Percentiles rank a stretch among this genome's conserved stretches.
Evolutionary conservation across 768 basidiomycete species (phyloP).

Genomic region (Tulasnella sp.): DNA sequence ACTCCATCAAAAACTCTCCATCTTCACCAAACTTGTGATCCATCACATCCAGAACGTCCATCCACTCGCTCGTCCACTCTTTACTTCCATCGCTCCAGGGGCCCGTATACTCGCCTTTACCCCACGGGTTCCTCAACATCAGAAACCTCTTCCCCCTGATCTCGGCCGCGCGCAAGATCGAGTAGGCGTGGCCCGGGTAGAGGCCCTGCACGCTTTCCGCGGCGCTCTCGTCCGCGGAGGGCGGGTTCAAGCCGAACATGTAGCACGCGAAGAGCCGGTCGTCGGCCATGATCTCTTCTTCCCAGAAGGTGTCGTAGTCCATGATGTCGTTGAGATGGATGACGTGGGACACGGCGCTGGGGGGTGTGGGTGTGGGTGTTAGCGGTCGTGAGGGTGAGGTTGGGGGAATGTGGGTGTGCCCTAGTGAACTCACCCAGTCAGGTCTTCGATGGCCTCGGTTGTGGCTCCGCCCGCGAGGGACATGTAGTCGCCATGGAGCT

Average conservation of each 20-base stretch:
- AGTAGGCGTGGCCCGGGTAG: conserved; percentile 32
- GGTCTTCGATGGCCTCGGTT: conserved; percentile 44
- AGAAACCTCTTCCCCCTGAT: conserved; percentile 38
- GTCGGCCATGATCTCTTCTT: conserved; percentile 39
- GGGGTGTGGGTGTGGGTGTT: neutral
- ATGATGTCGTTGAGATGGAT: conserved; percentile 32
- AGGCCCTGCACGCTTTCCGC: conserved; percentile 21
- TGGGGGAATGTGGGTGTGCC: neutral
- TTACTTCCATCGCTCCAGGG: conserved; percentile 8
- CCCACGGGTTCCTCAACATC: conserved; percentile 43
- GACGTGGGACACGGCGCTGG: conserved; percentile 12
- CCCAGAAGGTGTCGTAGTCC: conserved; percentile 41
- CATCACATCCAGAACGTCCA: conserved; percentile 8
- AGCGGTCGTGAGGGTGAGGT: neutral
- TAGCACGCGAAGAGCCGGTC: conserved; percentile 45
- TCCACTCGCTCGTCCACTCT: conserved; percentile 11
- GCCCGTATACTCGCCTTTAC: conserved; percentile 20
- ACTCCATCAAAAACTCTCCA: conserved; percentile 13
- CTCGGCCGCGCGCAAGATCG: conserved; percentile 35
- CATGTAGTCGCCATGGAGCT: conserved; percentile 42
- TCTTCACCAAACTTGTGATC: conserved; percentile 10
- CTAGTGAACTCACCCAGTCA: conserved; percentile 36
- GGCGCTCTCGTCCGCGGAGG: conserved; percentile 8
- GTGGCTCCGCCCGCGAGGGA: conserved; percentile 32
- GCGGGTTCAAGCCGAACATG: conserved; percentile 21